Percentiles rank a stretch among this genome's conserved stretches.
Evolutionary conservation across 352 stramenopile species (phyloP).

Genomic region (Phytophthora cryptogea): DNA sequence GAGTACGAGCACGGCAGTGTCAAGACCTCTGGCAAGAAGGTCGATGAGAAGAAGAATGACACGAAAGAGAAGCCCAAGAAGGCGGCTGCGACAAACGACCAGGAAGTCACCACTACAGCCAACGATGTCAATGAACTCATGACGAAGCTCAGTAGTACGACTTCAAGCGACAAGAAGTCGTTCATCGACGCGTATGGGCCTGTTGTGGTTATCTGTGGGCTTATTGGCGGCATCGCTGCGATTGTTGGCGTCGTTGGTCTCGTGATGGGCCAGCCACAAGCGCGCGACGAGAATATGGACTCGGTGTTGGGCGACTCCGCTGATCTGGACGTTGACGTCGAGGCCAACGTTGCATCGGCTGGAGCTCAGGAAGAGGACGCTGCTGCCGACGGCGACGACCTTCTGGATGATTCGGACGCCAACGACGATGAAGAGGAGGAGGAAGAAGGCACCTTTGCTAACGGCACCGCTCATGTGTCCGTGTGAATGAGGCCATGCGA

Average conservation of each 20-base stretch:
- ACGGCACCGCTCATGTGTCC: slow-evolving; percentile 37
- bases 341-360: slow-evolving; percentile 41
- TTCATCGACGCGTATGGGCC: slow-evolving; percentile 50
- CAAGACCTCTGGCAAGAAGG: slow-evolving; percentile 38
- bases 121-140: slow-evolving; percentile 53
- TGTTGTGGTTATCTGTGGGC: slow-evolving; percentile 65
- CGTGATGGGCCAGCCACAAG: slow-evolving; percentile 41
- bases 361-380: slow-evolving; percentile 35
- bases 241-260: slow-evolving; percentile 69
- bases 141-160: slow-evolving; percentile 56
- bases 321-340: slow-evolving; percentile 55
- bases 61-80: slow-evolving; percentile 20
- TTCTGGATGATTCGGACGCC: slow-evolving; percentile 50
- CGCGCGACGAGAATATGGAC: slow-evolving; percentile 30
- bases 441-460: slow-evolving; percentile 60
- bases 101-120: slow-evolving; percentile 32
- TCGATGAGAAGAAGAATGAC: slow-evolving; percentile 12
- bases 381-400: slow-evolving; percentile 42
- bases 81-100: slow-evolving; percentile 12
- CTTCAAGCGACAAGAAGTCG: slow-evolving; percentile 30
- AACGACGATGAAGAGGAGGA: slow-evolving; percentile 57
- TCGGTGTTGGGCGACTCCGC: slow-evolving; percentile 50
- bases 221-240: slow-evolving; percentile 66
- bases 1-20: slow-evolving; percentile 62
- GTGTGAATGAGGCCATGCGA: slow-evolving; percentile 31